Evolutionary conservation across 257 asterid genomes (phyloP).

Genomic region (Salvia rosmarinus): DNA sequence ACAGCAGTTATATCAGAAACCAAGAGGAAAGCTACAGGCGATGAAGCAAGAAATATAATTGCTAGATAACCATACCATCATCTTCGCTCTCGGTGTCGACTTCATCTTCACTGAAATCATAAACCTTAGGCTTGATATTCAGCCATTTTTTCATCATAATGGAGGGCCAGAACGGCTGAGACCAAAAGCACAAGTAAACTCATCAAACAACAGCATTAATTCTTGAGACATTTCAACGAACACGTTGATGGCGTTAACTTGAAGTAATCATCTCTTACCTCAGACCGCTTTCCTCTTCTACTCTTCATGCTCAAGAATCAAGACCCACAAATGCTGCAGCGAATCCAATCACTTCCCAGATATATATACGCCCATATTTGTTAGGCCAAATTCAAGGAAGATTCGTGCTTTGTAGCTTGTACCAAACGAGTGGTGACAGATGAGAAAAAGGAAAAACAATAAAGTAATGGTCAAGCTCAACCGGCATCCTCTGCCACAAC

Average conservation of each 20-base stretch:
- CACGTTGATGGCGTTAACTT: background rate
- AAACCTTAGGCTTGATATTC: constrained; percentile 70
- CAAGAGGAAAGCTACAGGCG: background rate
- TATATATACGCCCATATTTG: constrained; percentile 33
- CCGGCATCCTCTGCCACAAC: constrained; percentile 61
- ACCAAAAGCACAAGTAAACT: background rate
- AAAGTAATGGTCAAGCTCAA: constrained; percentile 61
- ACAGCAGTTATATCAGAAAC: constrained; percentile 2
- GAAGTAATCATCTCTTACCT: constrained; percentile 45
- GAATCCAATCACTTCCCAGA: constrained; percentile 1
- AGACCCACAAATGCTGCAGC: constrained; percentile 25
- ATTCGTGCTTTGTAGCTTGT: constrained; percentile 45
- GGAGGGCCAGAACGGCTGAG: constrained; percentile 87
- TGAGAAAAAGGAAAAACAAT: constrained; percentile 11
- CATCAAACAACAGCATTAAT: constrained; percentile 1
- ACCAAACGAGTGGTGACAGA: constrained; percentile 58
- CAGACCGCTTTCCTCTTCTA: constrained; percentile 56
- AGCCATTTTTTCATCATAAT: constrained; percentile 96
- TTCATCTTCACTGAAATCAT: constrained; percentile 94
- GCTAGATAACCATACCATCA: constrained; percentile 53
- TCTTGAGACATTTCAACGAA: constrained; percentile 32
- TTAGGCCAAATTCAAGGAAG: constrained; percentile 50
- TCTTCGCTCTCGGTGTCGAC: constrained; percentile 93
- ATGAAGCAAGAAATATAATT: constrained; percentile 23
- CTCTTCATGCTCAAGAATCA: constrained; percentile 54